Percentiles rank a stretch among this genome's conserved stretches.
phyloP scores from a whole-genome alignment of 1,284 basidiomycete species.

The Sanghuangporus sanghuang region DNA sequence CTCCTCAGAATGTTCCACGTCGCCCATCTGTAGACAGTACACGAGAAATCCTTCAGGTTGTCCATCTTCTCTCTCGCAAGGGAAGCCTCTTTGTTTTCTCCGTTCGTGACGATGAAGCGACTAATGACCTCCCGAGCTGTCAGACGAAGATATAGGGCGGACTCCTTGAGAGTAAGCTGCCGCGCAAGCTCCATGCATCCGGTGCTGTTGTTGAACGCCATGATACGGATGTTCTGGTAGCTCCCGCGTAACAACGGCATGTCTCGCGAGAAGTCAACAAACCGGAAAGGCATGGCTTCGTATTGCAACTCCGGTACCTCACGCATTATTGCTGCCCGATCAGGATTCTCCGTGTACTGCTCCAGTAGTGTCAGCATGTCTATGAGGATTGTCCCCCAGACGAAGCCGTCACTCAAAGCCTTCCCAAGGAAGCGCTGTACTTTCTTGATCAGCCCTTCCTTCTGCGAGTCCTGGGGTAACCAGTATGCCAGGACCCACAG shows the following conservation, averaged over 20 bases:
- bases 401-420: background rate
- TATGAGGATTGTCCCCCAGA: background rate
- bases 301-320: background rate
- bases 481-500: constrained; percentile 4
- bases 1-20: constrained; percentile 1
- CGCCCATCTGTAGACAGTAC: constrained; percentile 3
- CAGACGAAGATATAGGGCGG: constrained; percentile 2
- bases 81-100: background rate
- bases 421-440: constrained; percentile 3
- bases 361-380: background rate
- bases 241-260: background rate
- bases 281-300: constrained; percentile 1
- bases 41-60: constrained; percentile 7
- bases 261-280: constrained; percentile 2
- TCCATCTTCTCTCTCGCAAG: constrained; percentile 5
- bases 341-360: background rate
- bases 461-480: background rate
- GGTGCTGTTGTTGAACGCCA: background rate
- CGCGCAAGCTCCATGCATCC: constrained; percentile 5
- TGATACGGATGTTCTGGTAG: background rate
- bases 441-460: background rate
- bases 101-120: background rate
- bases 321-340: background rate
- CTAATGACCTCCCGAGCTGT: constrained; percentile 6
- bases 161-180: constrained; percentile 14